These are phyloP conservation scores for Solanum ossicruentum DNA, from an alignment of 257 asterid genomes.

Conservation along the genomic window DNA sequence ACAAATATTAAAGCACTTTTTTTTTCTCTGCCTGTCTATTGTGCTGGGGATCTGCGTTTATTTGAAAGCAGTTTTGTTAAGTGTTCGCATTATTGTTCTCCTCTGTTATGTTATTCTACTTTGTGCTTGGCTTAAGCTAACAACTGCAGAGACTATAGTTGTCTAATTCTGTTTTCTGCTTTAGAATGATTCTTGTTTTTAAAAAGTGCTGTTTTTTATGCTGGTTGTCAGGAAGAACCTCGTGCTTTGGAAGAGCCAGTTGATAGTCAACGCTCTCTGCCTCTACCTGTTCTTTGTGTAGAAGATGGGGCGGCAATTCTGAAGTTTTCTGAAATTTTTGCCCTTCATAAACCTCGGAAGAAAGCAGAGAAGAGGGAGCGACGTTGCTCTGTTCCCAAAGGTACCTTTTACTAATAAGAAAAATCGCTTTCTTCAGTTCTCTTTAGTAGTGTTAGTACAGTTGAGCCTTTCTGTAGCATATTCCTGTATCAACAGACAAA, in stretches of 20 bases:
- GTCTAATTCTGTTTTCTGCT: neutral
- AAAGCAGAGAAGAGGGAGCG: constrained; percentile 56
- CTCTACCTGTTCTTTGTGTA: constrained; percentile 78
- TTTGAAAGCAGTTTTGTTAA: neutral
- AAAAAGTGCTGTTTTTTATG: constrained; percentile 3
- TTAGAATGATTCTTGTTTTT: neutral
- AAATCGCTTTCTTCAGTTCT: neutral
- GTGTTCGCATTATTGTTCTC: neutral
- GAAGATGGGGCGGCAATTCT: constrained; percentile 82
- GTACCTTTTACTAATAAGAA: constrained; percentile 15
- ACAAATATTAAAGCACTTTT: neutral
- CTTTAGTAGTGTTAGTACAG: neutral
- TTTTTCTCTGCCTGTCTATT: neutral
- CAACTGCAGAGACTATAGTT: neutral
- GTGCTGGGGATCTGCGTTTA: neutral
- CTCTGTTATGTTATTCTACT: neutral
- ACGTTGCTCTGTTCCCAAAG: constrained; percentile 50
- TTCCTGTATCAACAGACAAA: constrained; percentile 40
- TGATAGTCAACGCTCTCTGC: constrained; percentile 37
- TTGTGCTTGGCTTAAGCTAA: neutral
- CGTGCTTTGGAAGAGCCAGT: constrained; percentile 33
- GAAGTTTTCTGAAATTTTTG: constrained; percentile 90
- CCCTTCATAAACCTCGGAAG: constrained; percentile 58
- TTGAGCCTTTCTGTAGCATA: neutral
- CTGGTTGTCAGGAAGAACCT: constrained; percentile 49